phyloP scores from a whole-genome alignment of 331 rosid species.

The Acacia pycnantha region DNA sequence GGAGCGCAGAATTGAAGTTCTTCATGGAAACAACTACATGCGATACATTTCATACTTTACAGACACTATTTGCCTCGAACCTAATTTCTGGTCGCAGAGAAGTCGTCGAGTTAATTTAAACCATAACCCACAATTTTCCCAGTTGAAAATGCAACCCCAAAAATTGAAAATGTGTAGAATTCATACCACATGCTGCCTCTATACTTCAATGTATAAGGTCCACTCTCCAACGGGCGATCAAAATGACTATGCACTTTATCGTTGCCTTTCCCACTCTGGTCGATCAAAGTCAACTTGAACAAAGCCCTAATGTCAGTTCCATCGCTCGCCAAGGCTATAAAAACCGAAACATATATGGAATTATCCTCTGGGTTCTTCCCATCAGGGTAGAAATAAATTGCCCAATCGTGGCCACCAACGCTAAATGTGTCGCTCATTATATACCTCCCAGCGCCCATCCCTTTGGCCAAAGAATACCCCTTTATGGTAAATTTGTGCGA shows the following conservation, averaged over 20 bases:
- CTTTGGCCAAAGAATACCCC: slow-evolving; percentile 55
- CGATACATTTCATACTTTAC: neutral
- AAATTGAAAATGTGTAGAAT: neutral
- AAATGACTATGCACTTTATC: slow-evolving; percentile 60
- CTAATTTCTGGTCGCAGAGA: neutral
- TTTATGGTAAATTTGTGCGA: slow-evolving; percentile 51
- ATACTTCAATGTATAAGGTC: slow-evolving; percentile 59
- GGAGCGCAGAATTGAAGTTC: neutral
- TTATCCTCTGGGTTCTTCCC: slow-evolving; percentile 60
- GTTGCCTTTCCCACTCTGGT: slow-evolving; percentile 48
- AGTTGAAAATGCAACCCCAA: neutral
- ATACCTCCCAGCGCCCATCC: slow-evolving; percentile 59
- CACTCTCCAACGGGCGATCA: slow-evolving; percentile 59
- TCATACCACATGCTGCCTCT: slow-evolving; percentile 63
- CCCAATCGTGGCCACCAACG: slow-evolving; percentile 64
- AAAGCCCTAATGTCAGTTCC: slow-evolving; percentile 58
- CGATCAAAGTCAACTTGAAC: slow-evolving; percentile 56
- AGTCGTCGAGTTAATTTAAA: neutral
- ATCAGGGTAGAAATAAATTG: slow-evolving; percentile 63
- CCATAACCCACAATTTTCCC: neutral
- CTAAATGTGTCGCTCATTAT: slow-evolving; percentile 52
- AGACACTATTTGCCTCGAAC: neutral
- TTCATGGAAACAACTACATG: neutral
- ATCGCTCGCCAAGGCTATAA: slow-evolving; percentile 58
- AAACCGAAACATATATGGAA: slow-evolving; percentile 51